Percentiles rank a stretch among this genome's conserved stretches.
Conservation (phyloP, 108 stramenopile species). For the Mayamaea pseudoterrestris region DNA sequence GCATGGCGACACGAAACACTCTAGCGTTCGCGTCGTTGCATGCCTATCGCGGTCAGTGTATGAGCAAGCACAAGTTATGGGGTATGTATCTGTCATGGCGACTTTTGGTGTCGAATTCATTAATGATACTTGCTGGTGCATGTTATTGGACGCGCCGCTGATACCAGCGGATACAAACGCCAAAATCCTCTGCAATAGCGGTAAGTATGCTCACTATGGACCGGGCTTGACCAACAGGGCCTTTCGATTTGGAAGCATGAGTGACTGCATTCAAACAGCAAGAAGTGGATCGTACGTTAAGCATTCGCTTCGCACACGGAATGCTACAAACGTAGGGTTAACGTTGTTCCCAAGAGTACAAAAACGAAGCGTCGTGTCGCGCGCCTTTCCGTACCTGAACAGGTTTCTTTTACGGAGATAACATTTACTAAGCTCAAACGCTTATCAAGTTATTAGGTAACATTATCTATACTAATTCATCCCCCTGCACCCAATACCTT, state of each 20-base stretch:
- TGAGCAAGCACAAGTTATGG: slow-evolving; percentile 20
- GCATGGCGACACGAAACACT: slow-evolving; percentile 19
- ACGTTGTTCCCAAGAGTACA: background rate
- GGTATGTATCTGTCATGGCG: slow-evolving; percentile 25
- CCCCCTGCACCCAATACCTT: background rate
- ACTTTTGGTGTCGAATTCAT: slow-evolving; percentile 57
- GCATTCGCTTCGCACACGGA: background rate
- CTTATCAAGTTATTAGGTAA: background rate
- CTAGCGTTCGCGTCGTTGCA: slow-evolving; percentile 42
- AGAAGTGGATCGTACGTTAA: slow-evolving; percentile 18
- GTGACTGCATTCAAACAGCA: slow-evolving; percentile 59
- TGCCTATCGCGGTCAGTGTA: slow-evolving; percentile 34
- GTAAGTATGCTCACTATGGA: slow-evolving; percentile 75
- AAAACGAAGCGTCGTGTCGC: background rate
- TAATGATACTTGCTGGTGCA: slow-evolving; percentile 87
- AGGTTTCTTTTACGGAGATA: background rate
- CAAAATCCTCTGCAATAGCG: slow-evolving; percentile 66
- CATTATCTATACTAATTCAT: background rate
- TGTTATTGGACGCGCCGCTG: slow-evolving; percentile 72
- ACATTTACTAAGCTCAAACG: background rate
- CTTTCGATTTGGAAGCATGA: slow-evolving; percentile 45
- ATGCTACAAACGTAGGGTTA: background rate
- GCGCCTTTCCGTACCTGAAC: background rate
- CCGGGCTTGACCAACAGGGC: slow-evolving; percentile 52
- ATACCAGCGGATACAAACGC: slow-evolving; percentile 40